A percentile compares a stretch with the other conserved stretches of the same genome.
Conservation (phyloP, 768 basidiomycete genomes). For the Suillus bovinus region DNA sequence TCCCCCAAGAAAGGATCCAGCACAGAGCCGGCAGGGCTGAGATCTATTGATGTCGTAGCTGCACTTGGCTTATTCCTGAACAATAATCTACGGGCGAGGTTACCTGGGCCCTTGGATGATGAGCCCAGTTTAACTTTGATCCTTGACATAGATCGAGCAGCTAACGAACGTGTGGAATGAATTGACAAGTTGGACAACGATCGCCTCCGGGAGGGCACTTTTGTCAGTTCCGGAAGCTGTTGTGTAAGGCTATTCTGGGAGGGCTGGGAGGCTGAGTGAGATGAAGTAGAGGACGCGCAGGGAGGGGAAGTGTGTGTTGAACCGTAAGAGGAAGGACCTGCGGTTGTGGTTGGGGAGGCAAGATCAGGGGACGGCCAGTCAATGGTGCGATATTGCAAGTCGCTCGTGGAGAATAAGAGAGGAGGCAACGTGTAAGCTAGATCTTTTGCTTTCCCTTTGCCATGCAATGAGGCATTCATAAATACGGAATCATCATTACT, state of each 20-base stretch:
- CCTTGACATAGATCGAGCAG: constrained; percentile 48
- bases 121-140: constrained; percentile 49
- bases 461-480: constrained; percentile 28
- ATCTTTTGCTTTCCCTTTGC: constrained; percentile 58
- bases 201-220: constrained; percentile 47
- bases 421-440: constrained; percentile 65
- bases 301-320: constrained; percentile 40
- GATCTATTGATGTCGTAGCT: constrained; percentile 14
- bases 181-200: constrained; percentile 58
- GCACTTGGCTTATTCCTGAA: constrained; percentile 41
- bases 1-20: constrained; percentile 16
- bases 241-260: constrained; percentile 18
- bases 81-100: constrained; percentile 56
- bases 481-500: constrained; percentile 4
- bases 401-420: constrained; percentile 57
- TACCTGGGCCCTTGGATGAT: constrained; percentile 43
- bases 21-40: constrained; percentile 5
- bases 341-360: constrained; percentile 19
- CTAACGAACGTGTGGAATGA: constrained; percentile 42
- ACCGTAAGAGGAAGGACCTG: constrained; percentile 36
- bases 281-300: constrained; percentile 27
- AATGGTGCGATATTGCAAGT: constrained; percentile 44
- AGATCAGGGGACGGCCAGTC: constrained; percentile 38
- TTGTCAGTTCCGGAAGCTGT: constrained; percentile 28
- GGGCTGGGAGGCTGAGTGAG: constrained; percentile 16